phyloP scores from a whole-genome alignment of 345 rosid genomes.

The Noccaea bulbosa region DNA sequence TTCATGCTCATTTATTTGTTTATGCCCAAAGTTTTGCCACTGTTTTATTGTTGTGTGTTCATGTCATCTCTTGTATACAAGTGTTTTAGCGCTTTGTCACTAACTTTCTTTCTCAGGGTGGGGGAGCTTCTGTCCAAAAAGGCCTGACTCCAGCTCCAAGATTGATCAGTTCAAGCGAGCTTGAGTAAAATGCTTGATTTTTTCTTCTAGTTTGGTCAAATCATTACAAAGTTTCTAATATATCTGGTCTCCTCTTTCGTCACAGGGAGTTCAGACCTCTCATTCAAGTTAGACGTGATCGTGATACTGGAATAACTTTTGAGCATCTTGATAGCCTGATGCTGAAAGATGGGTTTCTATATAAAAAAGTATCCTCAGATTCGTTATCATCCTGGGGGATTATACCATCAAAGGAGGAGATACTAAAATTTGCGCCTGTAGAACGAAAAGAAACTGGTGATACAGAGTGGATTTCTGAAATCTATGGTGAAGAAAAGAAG shows the following conservation, averaged over 20 bases:
- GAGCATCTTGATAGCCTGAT: constrained; percentile 82
- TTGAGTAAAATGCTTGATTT: constrained; percentile 63
- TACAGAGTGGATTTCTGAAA: constrained; percentile 84
- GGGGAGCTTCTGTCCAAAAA: constrained; percentile 62
- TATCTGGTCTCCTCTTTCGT: constrained; percentile 2
- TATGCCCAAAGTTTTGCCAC: neutral
- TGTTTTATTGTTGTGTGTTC: constrained; percentile 5
- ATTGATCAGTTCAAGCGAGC: constrained; percentile 88
- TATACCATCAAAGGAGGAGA: constrained; percentile 74
- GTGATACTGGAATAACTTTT: constrained; percentile 68
- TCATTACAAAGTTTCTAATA: constrained; percentile 20
- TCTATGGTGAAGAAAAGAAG: constrained; percentile 79
- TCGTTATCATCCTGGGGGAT: constrained; percentile 73
- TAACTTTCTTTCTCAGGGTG: constrained; percentile 62
- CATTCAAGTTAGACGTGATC: constrained; percentile 79
- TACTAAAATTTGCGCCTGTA: constrained; percentile 73
- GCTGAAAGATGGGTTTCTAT: constrained; percentile 89
- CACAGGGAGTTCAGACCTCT: constrained; percentile 91
- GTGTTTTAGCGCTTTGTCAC: constrained; percentile 1
- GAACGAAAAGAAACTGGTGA: constrained; percentile 65
- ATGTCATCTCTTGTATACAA: neutral
- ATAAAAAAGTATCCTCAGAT: constrained; percentile 78
- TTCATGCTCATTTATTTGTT: constrained; percentile 9
- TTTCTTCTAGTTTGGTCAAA: constrained; percentile 18
- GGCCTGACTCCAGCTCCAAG: constrained; percentile 69